Base-by-base conservation (phyloP, 371 early-diverging fungal genomes). In the Rhizopus sp. region DNA sequence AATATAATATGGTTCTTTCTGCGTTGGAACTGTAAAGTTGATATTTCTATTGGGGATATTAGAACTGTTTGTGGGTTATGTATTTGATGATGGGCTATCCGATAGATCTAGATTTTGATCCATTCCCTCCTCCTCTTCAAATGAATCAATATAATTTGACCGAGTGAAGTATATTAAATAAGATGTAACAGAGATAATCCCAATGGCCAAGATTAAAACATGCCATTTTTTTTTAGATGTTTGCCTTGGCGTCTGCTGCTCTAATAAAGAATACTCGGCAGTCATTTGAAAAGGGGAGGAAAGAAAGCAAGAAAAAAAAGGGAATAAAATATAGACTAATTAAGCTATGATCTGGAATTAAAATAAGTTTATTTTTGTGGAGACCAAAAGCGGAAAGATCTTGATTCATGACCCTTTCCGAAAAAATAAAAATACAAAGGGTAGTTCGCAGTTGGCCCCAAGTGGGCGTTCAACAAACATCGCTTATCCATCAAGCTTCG, bases 21-120 rank as follows among this genome's bases (percentile, higher is more conserved):
- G 53, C 13, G 37, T 48, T 7, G 62, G 57, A 10, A 62, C 33
- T 35, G 38, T 34, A 35, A 62, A 57, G 16, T 46, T 35, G 31
- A 62, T 57, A 7, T 23, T 57, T 49, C 57, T 30, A 10, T 5
- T 34, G 7, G 62, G 57, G 23, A 29, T 46, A 46, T 46, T 23
- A 23, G 23, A 29, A 7, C 2, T 29, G 5, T 46, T 7, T 46
- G 7, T 15, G 29, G 8, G 7, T 29, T 3, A 7, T 23, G 1
- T 7, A 29, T 46, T 23, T 42, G 50, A 29, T 6, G 35, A 15
- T 13, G 53, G n/a, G 15, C 12, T 13, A 10, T 1, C 29, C 23
- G 7, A 9, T 49, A n/a, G 12, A 7, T 49, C 7, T 29, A n/a
- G 3, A 5, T 38, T 38, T 37, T 5, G 44, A 17, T 41, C 16